Base-by-base conservation (phyloP, 1,284 basidiomycete genomes). In the Naganishia sp. region DNA sequence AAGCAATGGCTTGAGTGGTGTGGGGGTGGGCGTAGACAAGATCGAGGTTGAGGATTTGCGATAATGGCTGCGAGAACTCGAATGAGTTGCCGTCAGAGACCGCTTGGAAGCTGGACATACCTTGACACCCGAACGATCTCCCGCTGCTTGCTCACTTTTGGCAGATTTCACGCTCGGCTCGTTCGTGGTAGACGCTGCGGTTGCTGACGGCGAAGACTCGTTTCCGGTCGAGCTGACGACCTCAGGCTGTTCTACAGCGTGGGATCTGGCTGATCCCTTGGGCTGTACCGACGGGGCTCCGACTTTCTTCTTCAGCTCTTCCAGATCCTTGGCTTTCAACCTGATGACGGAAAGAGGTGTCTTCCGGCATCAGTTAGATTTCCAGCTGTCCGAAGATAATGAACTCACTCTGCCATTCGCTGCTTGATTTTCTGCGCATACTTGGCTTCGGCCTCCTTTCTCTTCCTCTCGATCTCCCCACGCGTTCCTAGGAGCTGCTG, bases 41-140 rank as follows among this genome's bases (percentile, higher is more conserved):
- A 18, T 86, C 81, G 15, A 94, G 77, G 77, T 94, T 92, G 72
- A 96, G 81, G 66, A 95, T 89, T 10, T 85, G 86, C 21, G 86
- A 84, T 16, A 96, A 83, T 18, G 92, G 88, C 93, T 95, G 46
- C 31, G 59, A 52, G 21, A 36, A n/a, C 23, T 15, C 1, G 48
- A 23, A 39, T 67, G 54, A 39, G 18, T 25, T 10, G 7, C 5
- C 36, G 10, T 16, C 16, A 50, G 31, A 21, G 23, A 9, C n/a
- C 4, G 10, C n/a, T 23, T 25, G 16, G 16, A 43, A 46, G 53
- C 21, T 36, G 55, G 16, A 52, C 77, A 48, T 61, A 78, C 78
- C 72, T 80, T 80, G 71, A 79, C 73, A 23, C 79, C 79, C 0
- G 77, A 66, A 52, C 77, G 70, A 71, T 79, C 78, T 13, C 73